Base-by-base conservation (phyloP, 1,139 yeast genomes). In the Geotrichum bryndzae region DNA sequence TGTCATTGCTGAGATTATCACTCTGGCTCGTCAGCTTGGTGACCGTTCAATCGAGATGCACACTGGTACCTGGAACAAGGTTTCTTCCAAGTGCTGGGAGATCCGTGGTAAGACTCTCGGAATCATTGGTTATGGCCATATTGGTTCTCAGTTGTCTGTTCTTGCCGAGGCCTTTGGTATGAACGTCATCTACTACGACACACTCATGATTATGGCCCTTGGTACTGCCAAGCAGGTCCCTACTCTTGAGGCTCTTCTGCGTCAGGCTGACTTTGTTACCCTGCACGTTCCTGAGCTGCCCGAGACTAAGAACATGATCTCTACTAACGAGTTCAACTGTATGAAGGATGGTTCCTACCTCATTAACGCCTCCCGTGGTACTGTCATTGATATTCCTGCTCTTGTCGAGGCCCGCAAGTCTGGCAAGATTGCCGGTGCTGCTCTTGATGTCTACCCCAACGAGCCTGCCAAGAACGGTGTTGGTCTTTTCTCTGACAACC, bases 401-500 rank as follows among this genome's bases (percentile, higher is more conserved):
- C 82, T 94, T 68, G 84, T 94, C 61, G 87, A 84, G 73, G 98
- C 98, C 63, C 84, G 91, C 86, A 89, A 90, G 78, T 82, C 90
- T 56, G 97, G 97, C 68, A 91, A 90, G 78, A 82, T 94, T 68
- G 99, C 97, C 22, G 99, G 99, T 79, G 96, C 96, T 59, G 98
- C 99, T 54, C 78, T 94, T 68, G 99, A 94, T 76, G 99, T 94
- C 61, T 94, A 84, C 78, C 99, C 99, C 63, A 84, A 90, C 70
- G 99, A 94, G 80, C 99, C 99, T 66, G 96, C 97, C 68, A 91
- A 91, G 80, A 94, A 94, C 73, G 99, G 99, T 71, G 91, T 87
- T 68, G 86, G 84, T 66, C 79, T 86, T 70, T 94, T 92, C 79
- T 79, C 75, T 71, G 81, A 87, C 72, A 81, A 82, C 53, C 82